Percentiles rank a stretch among this genome's conserved stretches.
Conservation (phyloP, 1,284 basidiomycete genomes). For the Sparassis latifolia region DNA sequence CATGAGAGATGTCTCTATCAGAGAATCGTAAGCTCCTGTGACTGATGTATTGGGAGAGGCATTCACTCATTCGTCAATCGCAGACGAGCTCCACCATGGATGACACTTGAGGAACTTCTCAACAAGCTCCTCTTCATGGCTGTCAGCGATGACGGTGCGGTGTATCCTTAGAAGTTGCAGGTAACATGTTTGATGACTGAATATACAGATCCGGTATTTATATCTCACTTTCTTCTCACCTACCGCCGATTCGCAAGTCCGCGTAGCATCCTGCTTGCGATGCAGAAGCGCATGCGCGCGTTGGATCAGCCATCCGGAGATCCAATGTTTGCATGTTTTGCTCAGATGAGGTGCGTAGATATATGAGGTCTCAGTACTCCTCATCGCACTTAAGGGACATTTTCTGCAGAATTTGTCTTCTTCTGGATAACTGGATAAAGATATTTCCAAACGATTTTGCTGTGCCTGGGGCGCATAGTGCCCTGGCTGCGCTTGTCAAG, state of each 20-base stretch:
- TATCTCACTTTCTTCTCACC: constrained; percentile 72
- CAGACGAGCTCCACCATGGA: constrained; percentile 63
- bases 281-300: constrained; percentile 78
- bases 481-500: constrained; percentile 66
- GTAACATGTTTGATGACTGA: constrained; percentile 2
- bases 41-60: background rate
- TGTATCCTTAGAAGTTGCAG: constrained; percentile 12
- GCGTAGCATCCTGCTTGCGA: constrained; percentile 67
- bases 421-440: constrained; percentile 69
- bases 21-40: constrained; percentile 25
- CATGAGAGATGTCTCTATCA: constrained; percentile 14
- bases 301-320: constrained; percentile 67
- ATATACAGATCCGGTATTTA: constrained; percentile 58
- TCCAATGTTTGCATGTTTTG: constrained; percentile 76
- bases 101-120: constrained; percentile 65
- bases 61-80: background rate
- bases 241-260: constrained; percentile 75
- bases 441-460: constrained; percentile 73
- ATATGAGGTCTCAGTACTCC: background rate
- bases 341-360: constrained; percentile 65
- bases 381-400: background rate
- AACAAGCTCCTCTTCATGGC: constrained; percentile 65
- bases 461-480: constrained; percentile 63
- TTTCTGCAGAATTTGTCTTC: constrained; percentile 56
- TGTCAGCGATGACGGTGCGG: constrained; percentile 63